Percentiles rank a stretch among this genome's conserved stretches.
Evolutionary conservation across 2,329 filamentous ascomycete species (phyloP).

Genomic region (Clonostachys rhizophaga): DNA sequence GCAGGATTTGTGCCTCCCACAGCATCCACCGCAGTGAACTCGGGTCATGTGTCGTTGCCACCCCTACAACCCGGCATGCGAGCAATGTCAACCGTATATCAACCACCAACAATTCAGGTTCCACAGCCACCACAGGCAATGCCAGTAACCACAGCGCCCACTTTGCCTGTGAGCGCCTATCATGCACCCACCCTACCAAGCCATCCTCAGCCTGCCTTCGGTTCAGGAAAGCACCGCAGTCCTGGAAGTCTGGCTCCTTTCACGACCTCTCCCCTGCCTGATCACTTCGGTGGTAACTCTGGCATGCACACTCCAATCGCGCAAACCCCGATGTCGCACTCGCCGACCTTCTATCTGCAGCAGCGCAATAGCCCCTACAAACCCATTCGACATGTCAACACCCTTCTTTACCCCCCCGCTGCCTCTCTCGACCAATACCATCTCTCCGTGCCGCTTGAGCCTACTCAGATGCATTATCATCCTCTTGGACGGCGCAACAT

Average conservation of each 20-base stretch:
- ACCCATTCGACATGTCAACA: slow-evolving; percentile 84
- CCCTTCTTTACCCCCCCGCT: slow-evolving; percentile 82
- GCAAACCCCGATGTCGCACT: slow-evolving; percentile 68
- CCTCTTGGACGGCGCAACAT: slow-evolving; percentile 67
- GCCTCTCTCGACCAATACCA: slow-evolving; percentile 73
- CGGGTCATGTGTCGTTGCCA: slow-evolving; percentile 48
- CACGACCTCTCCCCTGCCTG: slow-evolving; percentile 64
- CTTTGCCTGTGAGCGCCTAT: slow-evolving; percentile 13
- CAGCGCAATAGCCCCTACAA: slow-evolving; percentile 91
- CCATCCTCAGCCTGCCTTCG: slow-evolving; percentile 30
- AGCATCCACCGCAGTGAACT: background rate
- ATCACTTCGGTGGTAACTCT: slow-evolving; percentile 49
- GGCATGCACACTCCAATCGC: slow-evolving; percentile 50
- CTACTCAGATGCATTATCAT: slow-evolving; percentile 79
- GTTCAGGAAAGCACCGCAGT: slow-evolving; percentile 48
- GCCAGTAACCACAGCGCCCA: slow-evolving; percentile 11
- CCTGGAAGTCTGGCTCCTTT: slow-evolving; percentile 40
- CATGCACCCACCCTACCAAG: slow-evolving; percentile 9
- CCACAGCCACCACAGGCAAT: slow-evolving; percentile 28
- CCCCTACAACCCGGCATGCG: slow-evolving; percentile 57
- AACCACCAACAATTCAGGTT: slow-evolving; percentile 38
- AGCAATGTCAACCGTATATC: slow-evolving; percentile 75
- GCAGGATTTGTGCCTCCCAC: background rate
- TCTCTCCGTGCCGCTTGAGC: slow-evolving; percentile 49
- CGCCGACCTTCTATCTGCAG: slow-evolving; percentile 81